Percentiles rank a stretch among this genome's conserved stretches.
Conservation (phyloP, 108 stramenopile genomes). For the Cyclotella cryptica region DNA sequence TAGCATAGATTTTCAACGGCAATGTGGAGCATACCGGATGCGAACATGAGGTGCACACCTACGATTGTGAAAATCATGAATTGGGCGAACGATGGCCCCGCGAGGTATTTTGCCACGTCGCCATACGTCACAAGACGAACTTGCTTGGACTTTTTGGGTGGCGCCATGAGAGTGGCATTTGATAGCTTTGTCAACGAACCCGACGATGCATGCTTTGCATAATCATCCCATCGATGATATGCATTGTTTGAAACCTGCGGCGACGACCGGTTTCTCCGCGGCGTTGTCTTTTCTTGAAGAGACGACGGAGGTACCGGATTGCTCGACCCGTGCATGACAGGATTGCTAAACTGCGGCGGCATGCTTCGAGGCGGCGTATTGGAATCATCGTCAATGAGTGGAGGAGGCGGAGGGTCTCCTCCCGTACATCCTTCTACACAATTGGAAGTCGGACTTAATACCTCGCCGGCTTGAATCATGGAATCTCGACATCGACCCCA, state of each 20-base stretch:
- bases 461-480: constrained; percentile 11
- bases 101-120: constrained; percentile 50
- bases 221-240: constrained; percentile 4
- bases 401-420: background rate
- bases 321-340: background rate
- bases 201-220: background rate
- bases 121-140: constrained; percentile 57
- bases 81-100: constrained; percentile 34
- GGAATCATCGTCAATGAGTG: constrained; percentile 6
- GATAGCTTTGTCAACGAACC: constrained; percentile 1
- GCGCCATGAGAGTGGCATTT: background rate
- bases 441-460: constrained; percentile 8
- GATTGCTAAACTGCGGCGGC: too few species aligned
- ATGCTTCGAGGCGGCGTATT: too few species aligned
- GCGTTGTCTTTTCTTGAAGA: background rate
- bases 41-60: constrained; percentile 57
- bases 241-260: background rate
- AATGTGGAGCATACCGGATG: constrained; percentile 48
- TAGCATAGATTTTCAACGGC: constrained; percentile 56
- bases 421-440: constrained; percentile 7
- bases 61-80: constrained; percentile 49
- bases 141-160: constrained; percentile 28
- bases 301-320: background rate
- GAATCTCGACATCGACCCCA: constrained; percentile 20
- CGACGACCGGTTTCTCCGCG: background rate